Base-by-base conservation (phyloP, 495 filamentous ascomycete species). In the Articulospora tetracladia region DNA sequence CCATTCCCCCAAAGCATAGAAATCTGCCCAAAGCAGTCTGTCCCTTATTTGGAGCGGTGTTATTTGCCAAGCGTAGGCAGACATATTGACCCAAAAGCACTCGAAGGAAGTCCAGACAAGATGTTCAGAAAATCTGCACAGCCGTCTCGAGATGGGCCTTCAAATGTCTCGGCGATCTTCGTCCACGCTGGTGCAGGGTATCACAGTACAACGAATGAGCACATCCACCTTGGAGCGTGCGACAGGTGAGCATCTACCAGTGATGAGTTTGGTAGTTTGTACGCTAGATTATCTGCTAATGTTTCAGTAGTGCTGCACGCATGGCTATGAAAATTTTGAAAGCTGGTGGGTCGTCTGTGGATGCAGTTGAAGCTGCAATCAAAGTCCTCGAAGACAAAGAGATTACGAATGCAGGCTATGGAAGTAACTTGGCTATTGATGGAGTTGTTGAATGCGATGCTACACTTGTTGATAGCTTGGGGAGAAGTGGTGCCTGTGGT, bases 101-200 rank as follows among this genome's bases (percentile, higher is more conserved):
- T 65, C 61, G 67, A 67, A 46, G 64, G 67, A 23, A 41, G 53
- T 20, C 53, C 39, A 17, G 61, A 69, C 19, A 69, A 57, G 32
- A 63, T 58, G 46, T 58, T 60, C 26, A 44, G 59, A 17, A 44
- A 32, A 44, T 12, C 11, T 22, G 46, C 30, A 26, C 48, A 65
- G 0, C 52, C 49, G 1, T 22, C 61, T 8, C 52, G 50, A 27
- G 39, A 26, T 1, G 28, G 27, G 2, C 54, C 73, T 1, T 22
- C 46, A 7, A 55, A 58, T 20, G 72, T 80, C 20, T 69, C 75
- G 59, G 89, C 88, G n/a, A 89, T 98, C 32, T 97, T 96, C 68
- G 85, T 98, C 58, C 94, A 98, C 76, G 94, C 93, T 22, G 94
- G 94, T 13, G 94, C 94, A 19, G 94, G 94, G n/a, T 97, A 88